A percentile compares a stretch with the other conserved stretches of the same genome.
These are phyloP conservation scores for Shiraia bambusicola DNA, from an alignment of 2,329 filamentous ascomycete genomes.

Conservation along the genomic window DNA sequence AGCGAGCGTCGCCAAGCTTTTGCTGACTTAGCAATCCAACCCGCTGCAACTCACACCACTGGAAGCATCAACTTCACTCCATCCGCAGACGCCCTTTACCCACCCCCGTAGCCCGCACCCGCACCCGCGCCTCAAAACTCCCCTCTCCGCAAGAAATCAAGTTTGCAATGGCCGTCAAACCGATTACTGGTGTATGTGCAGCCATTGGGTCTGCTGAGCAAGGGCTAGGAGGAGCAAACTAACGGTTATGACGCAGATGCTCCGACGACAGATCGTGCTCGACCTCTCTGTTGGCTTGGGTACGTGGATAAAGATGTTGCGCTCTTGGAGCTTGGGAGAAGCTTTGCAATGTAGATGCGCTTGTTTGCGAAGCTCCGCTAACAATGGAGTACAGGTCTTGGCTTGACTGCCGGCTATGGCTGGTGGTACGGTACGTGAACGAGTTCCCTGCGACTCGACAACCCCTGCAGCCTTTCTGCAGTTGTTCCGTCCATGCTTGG, in stretches of 20 bases:
- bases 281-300: constrained; percentile 67
- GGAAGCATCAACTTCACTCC: constrained; percentile 26
- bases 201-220: constrained; percentile 32
- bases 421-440: constrained; percentile 65
- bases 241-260: constrained; percentile 55
- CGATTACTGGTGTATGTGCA: constrained; percentile 53
- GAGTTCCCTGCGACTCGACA: background rate
- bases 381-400: constrained; percentile 54
- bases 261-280: constrained; percentile 65
- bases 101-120: constrained; percentile 32
- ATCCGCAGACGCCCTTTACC: constrained; percentile 28
- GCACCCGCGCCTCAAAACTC: constrained; percentile 32
- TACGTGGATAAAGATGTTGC: constrained; percentile 44
- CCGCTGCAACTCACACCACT: constrained; percentile 28
- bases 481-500: background rate
- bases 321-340: constrained; percentile 1
- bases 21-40: constrained; percentile 1
- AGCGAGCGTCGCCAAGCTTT: constrained; percentile 12
- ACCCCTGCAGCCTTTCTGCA: background rate
- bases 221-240: constrained; percentile 19
- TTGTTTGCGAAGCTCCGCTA: constrained; percentile 20
- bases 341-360: constrained; percentile 7
- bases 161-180: constrained; percentile 49
- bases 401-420: constrained; percentile 62
- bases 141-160: constrained; percentile 27